Conservation (phyloP, 2,329 filamentous ascomycete genomes). For the Ophiostoma himal-ulmi region DNA sequence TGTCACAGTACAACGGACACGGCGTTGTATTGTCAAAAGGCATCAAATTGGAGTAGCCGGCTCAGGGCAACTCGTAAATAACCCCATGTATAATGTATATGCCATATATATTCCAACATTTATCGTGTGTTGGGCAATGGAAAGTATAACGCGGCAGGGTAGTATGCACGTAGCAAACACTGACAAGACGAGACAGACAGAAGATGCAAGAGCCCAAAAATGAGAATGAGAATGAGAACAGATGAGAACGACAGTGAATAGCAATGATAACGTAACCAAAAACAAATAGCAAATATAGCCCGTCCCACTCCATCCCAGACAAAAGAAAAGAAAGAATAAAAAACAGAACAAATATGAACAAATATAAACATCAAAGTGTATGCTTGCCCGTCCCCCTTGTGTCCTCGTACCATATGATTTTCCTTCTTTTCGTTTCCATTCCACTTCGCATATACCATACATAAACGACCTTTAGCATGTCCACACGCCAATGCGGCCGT, state of each 20-base stretch:
- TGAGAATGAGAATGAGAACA: background rate
- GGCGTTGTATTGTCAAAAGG: background rate
- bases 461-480: conserved; percentile 48
- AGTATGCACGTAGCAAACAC: too few species aligned
- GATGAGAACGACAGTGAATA: background rate
- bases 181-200: background rate
- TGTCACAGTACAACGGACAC: background rate
- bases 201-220: background rate
- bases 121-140: too few species aligned
- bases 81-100: too few species aligned
- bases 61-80: background rate
- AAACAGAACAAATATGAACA: background rate
- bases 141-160: too few species aligned
- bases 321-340: conserved; percentile 6
- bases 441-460: too few species aligned
- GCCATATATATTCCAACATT: too few species aligned
- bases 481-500: conserved; percentile 89
- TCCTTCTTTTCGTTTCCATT: background rate
- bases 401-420: background rate
- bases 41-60: background rate
- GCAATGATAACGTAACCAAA: background rate
- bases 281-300: background rate
- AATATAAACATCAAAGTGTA: background rate
- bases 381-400: background rate
- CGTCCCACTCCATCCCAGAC: background rate